These are phyloP conservation scores for Pascua guehoae DNA, from an alignment of 1,284 basidiomycete species.

Conservation along the genomic window DNA sequence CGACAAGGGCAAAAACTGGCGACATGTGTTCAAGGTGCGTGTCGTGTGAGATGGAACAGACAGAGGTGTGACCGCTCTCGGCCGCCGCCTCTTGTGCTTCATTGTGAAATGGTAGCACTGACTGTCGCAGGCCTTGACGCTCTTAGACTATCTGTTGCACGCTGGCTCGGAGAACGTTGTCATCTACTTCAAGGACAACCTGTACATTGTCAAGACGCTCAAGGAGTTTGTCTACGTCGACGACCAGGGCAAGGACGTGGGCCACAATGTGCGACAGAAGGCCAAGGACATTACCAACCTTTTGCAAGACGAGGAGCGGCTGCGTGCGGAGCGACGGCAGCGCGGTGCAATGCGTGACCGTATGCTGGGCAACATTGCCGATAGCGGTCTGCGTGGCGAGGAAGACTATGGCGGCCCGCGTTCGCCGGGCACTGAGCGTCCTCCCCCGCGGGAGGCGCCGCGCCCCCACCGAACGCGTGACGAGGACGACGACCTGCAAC, in stretches of 20 bases:
- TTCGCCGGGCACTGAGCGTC: not conserved
- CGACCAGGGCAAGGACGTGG: conserved; percentile 94
- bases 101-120: not conserved
- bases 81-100: too few species aligned
- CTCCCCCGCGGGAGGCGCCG: not conserved
- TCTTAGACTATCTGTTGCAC: conserved; percentile 95
- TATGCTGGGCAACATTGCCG: conserved; percentile 65
- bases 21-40: conserved; percentile 94
- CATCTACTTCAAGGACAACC: conserved; percentile 95
- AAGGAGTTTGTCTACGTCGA: conserved; percentile 98
- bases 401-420: conserved; percentile 46
- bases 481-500: conserved; percentile 76
- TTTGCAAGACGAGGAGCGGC: conserved; percentile 79
- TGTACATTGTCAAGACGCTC: conserved; percentile 97
- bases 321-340: conserved; percentile 75
- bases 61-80: too few species aligned
- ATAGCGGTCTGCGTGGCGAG: conserved; percentile 48
- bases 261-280: conserved; percentile 97
- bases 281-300: conserved; percentile 98
- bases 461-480: conserved; percentile 33
- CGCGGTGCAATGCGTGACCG: conserved; percentile 92
- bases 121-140: conserved; percentile 70
- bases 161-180: conserved; percentile 97
- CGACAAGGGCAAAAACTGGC: conserved; percentile 99
- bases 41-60: too few species aligned